phyloP scores from a whole-genome alignment of 371 early-diverging fungal species.

The Syncephalis fuscata region DNA sequence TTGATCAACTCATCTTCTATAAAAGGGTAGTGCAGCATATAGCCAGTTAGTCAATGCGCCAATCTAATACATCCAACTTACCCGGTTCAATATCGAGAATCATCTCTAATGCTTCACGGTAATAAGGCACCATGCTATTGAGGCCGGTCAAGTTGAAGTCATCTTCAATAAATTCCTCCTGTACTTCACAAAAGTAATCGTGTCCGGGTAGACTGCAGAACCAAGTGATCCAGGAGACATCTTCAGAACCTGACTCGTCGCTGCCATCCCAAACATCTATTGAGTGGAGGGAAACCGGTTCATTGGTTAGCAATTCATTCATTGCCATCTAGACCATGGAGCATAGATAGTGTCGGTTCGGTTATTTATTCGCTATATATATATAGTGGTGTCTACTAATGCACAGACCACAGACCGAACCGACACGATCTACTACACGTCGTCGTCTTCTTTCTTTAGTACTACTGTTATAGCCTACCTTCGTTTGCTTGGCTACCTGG shows the following conservation, averaged over 20 bases:
- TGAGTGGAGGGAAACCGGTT: no score
- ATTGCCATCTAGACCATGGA: no score
- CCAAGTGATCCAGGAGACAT: slow-evolving; percentile 78
- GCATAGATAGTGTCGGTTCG: no score
- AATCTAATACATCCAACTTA: slow-evolving; percentile 14
- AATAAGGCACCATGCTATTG: slow-evolving; percentile 51
- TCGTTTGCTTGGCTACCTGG: no score
- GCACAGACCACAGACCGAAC: no score
- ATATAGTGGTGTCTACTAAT: no score
- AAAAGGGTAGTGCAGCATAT: slow-evolving; percentile 12
- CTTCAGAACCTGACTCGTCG: neutral
- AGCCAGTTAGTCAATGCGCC: neutral
- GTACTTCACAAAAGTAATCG: slow-evolving; percentile 88
- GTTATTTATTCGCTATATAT: no score
- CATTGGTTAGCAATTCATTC: no score
- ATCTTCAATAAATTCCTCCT: slow-evolving; percentile 89
- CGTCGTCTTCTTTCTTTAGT: no score
- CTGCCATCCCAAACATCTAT: no score
- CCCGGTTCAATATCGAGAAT: slow-evolving; percentile 77
- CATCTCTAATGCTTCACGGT: slow-evolving; percentile 71
- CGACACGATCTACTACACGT: no score
- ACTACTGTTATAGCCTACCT: no score
- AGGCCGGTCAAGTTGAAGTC: slow-evolving; percentile 96
- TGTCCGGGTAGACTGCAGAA: slow-evolving; percentile 67
- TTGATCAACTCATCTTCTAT: slow-evolving; percentile 40